Evolutionary conservation across 148 eudicot species (phyloP).

Genomic region (Heliamphora exappendiculata): DNA sequence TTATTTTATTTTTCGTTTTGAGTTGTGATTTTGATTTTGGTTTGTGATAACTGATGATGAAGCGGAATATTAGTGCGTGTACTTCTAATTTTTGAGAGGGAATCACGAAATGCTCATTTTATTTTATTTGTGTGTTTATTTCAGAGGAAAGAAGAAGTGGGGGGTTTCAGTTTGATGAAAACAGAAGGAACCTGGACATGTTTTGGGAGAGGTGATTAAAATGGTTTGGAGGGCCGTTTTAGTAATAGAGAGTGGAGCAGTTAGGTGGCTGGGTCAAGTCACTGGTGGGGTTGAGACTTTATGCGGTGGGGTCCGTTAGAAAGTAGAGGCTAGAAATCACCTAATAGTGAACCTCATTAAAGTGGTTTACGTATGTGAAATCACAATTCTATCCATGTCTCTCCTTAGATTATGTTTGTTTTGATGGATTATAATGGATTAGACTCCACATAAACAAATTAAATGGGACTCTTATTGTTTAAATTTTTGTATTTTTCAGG

Average conservation of each 20-base stretch:
- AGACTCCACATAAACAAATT: no score
- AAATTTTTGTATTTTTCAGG: no score
- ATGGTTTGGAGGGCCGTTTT: background rate
- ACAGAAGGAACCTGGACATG: background rate
- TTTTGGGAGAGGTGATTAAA: background rate
- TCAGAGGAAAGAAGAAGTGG: background rate
- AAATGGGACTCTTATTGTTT: no score
- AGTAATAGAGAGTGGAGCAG: background rate
- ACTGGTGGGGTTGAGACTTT: background rate
- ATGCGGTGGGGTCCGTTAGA: background rate
- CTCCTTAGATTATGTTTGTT: background rate
- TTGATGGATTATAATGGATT: no score
- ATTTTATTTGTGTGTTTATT: background rate
- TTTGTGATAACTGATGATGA: background rate
- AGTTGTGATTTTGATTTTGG: background rate
- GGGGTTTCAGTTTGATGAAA: background rate
- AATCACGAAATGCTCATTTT: background rate
- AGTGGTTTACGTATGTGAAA: no score
- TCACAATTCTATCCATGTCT: background rate
- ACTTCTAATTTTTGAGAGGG: constrained; percentile 7
- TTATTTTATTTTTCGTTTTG: background rate
- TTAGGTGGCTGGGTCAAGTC: background rate
- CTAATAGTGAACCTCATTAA: background rate
- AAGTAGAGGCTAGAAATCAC: background rate
- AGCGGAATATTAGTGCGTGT: constrained; percentile 17